Conservation (phyloP, 2,329 filamentous ascomycete species). For the Cladophialophora yegresii region DNA sequence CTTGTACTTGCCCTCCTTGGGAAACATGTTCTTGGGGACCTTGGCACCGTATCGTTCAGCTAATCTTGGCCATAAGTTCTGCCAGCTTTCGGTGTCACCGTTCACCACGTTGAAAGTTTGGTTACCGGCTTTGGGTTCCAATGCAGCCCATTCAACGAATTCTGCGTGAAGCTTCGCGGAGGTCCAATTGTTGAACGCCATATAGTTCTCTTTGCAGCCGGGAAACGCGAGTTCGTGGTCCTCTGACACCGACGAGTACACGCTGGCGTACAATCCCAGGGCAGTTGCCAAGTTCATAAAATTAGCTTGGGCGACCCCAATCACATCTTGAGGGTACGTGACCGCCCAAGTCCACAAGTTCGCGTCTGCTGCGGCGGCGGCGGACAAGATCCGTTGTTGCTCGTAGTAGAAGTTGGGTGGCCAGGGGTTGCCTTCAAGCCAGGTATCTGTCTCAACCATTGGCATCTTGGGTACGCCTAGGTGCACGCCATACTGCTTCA, state of each 20-base stretch:
- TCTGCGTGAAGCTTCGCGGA: not conserved
- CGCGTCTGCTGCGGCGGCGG: not conserved
- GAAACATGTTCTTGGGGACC: not conserved
- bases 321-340: slow-evolving; percentile 51
- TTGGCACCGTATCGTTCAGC: not conserved
- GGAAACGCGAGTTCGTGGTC: slow-evolving; percentile 1
- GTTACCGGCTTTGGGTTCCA: not conserved
- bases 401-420: not conserved
- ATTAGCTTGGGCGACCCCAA: slow-evolving; percentile 47
- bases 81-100: not conserved
- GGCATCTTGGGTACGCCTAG: not conserved
- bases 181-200: not conserved
- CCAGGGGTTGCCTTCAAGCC: not conserved
- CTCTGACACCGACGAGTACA: slow-evolving; percentile 12
- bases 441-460: not conserved
- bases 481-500: not conserved
- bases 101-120: not conserved
- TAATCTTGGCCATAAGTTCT: not conserved
- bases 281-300: slow-evolving; percentile 49
- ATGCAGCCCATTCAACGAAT: not conserved
- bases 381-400: not conserved
- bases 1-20: not conserved
- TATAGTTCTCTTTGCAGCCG: not conserved
- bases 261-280: slow-evolving; percentile 46
- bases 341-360: not conserved